Conservation (phyloP, 116 monocot genomes). For the Trichopus zeylanicus region DNA sequence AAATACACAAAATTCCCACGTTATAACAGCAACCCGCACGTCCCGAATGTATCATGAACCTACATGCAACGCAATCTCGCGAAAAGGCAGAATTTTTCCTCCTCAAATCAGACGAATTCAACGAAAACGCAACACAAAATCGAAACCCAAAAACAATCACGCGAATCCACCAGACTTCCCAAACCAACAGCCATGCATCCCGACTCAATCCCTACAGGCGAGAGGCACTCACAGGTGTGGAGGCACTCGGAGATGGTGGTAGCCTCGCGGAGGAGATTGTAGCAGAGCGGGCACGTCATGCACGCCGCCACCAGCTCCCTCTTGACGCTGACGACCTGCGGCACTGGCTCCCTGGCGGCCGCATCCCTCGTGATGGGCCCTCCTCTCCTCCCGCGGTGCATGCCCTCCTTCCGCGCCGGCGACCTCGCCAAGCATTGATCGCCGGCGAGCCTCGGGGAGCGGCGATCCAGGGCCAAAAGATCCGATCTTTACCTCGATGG, state of each 20-base stretch:
- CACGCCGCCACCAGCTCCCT: slow-evolving; percentile 57
- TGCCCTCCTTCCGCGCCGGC: not conserved
- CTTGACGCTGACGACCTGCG: slow-evolving; percentile 46
- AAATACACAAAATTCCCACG: not conserved
- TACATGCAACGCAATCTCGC: not conserved
- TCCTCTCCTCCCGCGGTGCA: not conserved
- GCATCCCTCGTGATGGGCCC: not conserved
- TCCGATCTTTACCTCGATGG: not conserved
- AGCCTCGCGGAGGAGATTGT: slow-evolving; percentile 74
- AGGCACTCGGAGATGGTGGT: slow-evolving; percentile 98
- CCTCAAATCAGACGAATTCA: not conserved
- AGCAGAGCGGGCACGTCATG: slow-evolving; percentile 82
- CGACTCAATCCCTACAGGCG: no score
- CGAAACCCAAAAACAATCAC: not conserved
- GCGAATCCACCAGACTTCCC: not conserved
- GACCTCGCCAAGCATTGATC: not conserved
- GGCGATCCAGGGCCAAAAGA: not conserved
- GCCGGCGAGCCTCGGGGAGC: not conserved
- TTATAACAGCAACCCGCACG: not conserved
- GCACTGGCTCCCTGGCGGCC: slow-evolving; percentile 7
- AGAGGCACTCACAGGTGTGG: slow-evolving; percentile 58
- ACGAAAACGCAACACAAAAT: not conserved
- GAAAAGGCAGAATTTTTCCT: not conserved
- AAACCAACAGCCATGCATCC: not conserved
- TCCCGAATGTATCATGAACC: not conserved